Conservation (phyloP, 306 rosid genomes). For the Cyclanthera cordifolia region DNA sequence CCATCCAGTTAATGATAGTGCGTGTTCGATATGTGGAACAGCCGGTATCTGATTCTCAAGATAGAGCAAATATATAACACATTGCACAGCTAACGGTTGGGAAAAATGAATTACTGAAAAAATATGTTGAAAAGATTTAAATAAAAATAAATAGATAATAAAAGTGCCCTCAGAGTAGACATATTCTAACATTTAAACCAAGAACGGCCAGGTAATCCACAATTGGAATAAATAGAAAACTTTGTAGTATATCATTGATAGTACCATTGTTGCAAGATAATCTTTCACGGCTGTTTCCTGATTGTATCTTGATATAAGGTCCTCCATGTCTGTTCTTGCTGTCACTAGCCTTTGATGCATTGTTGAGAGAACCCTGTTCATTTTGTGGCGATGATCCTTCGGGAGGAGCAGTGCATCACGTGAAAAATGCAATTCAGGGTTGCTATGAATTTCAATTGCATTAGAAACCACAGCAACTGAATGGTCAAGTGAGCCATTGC, state of each 20-base stretch:
- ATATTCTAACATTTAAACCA: constrained; percentile 1
- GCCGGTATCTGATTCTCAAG: not conserved
- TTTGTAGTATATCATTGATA: not conserved
- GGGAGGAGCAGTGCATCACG: constrained; percentile 69
- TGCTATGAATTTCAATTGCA: constrained; percentile 37
- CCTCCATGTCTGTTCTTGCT: constrained; percentile 93
- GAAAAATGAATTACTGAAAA: too few species aligned
- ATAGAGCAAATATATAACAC: not conserved
- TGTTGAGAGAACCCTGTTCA: constrained; percentile 78
- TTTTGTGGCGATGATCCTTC: constrained; percentile 72
- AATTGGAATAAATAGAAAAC: not conserved
- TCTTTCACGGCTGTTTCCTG: constrained; percentile 97
- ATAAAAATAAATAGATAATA: not conserved
- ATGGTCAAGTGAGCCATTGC: constrained; percentile 51
- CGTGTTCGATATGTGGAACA: not conserved
- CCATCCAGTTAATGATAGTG: not conserved
- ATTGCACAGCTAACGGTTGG: not conserved
- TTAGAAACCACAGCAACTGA: constrained; percentile 32
- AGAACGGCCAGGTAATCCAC: not conserved
- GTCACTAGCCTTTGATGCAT: constrained; percentile 87
- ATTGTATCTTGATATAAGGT: constrained; percentile 78
- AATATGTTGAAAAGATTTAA: not conserved
- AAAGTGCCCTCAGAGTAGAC: not conserved
- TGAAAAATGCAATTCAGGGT: constrained; percentile 36
- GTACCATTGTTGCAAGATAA: constrained; percentile 86